A percentile compares a stretch with the other conserved stretches of the same genome.
Conservation (phyloP, 2,329 filamentous ascomycete genomes). For the Cytospora paraplurivora region DNA sequence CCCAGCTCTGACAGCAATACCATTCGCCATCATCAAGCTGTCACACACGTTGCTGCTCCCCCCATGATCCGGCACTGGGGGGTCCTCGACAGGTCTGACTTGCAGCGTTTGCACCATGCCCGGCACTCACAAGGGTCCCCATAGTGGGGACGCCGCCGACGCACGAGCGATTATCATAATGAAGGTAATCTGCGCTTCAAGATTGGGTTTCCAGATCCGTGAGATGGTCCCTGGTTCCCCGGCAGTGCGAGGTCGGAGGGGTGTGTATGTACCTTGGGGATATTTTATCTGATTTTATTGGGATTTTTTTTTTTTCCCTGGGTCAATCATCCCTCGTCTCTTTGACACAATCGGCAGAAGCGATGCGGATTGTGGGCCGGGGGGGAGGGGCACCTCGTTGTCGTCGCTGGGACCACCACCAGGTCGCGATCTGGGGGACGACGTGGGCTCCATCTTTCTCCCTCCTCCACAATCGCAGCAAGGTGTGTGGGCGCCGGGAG, state of each 20-base stretch:
- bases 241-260: slow-evolving; percentile 17
- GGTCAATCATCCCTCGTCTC: not conserved
- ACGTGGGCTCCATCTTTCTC: not conserved
- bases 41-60: slow-evolving; percentile 14
- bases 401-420: not conserved
- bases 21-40: slow-evolving; percentile 17
- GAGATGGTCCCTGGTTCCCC: slow-evolving; percentile 13
- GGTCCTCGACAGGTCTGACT: slow-evolving; percentile 5
- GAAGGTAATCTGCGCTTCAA: slow-evolving; percentile 23
- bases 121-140: slow-evolving; percentile 10
- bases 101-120: slow-evolving; percentile 14
- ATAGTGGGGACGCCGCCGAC: slow-evolving; percentile 9
- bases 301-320: not conserved
- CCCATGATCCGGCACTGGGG: slow-evolving; percentile 4
- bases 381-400: not conserved
- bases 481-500: not conserved
- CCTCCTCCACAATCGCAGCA: not conserved
- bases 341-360: not conserved
- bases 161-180: slow-evolving; percentile 23
- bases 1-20: not conserved
- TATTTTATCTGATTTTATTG: not conserved
- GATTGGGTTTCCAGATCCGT: slow-evolving; percentile 17
- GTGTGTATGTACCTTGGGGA: not conserved
- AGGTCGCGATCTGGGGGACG: not conserved
- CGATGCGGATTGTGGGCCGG: not conserved